Evolutionary conservation across 129 eudicot genomes (phyloP).

Genomic region (carrot (Daucus carota)): DNA sequence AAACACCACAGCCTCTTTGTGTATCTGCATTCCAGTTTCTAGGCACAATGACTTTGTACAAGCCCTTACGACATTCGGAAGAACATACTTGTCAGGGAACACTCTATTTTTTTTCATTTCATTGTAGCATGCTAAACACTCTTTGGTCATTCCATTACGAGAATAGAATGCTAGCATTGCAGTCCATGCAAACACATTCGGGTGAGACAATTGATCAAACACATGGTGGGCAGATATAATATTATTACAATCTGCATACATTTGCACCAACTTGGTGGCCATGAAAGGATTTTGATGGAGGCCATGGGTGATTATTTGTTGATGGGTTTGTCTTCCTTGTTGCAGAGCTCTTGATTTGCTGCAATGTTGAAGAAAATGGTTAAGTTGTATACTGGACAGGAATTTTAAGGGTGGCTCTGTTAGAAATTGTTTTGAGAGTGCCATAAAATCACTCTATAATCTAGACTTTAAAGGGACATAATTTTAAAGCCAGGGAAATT

Average conservation of each 20-base stretch:
- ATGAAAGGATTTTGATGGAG: slow-evolving; percentile 21
- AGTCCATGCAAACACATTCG: slow-evolving; percentile 35
- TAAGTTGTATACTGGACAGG: slow-evolving; percentile 15
- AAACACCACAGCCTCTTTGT: slow-evolving; percentile 28
- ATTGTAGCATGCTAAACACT: slow-evolving; percentile 18
- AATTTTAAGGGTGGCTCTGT: not conserved
- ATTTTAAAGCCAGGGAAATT: too few relatives aligned
- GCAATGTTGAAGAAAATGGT: slow-evolving; percentile 28
- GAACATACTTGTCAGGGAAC: slow-evolving; percentile 31
- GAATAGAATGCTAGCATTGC: slow-evolving; percentile 24
- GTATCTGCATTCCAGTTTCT: slow-evolving; percentile 21
- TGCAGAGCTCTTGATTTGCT: slow-evolving; percentile 23
- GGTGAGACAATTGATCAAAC: slow-evolving; percentile 31
- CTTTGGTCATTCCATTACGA: slow-evolving; percentile 16
- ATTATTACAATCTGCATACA: slow-evolving; percentile 22
- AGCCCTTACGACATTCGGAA: slow-evolving; percentile 33
- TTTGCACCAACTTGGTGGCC: slow-evolving; percentile 27
- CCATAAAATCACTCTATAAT: slow-evolving; percentile 13
- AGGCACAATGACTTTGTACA: slow-evolving; percentile 15
- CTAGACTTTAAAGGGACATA: too few relatives aligned
- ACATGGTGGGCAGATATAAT: slow-evolving; percentile 20
- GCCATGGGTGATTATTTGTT: slow-evolving; percentile 24
- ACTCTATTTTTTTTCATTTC: slow-evolving; percentile 23
- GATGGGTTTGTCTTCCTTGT: slow-evolving; percentile 34
- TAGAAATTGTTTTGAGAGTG: not conserved